Conservation (phyloP, 169 alveolate genomes). For the Amoebophrya sp. region DNA sequence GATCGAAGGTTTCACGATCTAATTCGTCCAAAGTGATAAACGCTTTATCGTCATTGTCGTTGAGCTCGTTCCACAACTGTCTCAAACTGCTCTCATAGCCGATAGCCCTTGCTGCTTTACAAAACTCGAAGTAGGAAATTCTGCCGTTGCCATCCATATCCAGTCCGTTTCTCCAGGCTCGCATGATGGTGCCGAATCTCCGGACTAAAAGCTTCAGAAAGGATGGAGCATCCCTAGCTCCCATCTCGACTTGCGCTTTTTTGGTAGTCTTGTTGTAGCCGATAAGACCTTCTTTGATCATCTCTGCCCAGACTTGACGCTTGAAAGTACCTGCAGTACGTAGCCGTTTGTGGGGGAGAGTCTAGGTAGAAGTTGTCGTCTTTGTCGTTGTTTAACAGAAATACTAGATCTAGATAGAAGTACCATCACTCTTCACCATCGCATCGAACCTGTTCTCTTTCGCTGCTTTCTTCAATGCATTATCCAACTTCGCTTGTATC, state of each 20-base stretch:
- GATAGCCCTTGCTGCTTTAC: neutral
- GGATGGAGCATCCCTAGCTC: neutral
- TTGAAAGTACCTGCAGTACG: neutral
- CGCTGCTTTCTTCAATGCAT: too few species aligned
- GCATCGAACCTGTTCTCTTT: too few species aligned
- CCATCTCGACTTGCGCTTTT: neutral
- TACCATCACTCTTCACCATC: neutral
- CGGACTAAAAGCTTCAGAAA: neutral
- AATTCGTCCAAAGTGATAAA: neutral
- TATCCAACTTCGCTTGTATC: too few species aligned
- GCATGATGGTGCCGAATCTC: slow-evolving; percentile 16
- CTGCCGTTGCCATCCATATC: neutral
- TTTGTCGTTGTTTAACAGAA: too few species aligned
- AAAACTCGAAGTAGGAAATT: neutral
- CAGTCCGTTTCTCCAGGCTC: neutral
- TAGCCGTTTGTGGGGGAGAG: neutral
- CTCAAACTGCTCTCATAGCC: neutral
- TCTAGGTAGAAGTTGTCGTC: too few species aligned
- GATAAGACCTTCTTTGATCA: slow-evolving; percentile 1
- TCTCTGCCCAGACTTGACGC: neutral
- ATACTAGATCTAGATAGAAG: too few species aligned
- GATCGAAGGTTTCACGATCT: neutral
- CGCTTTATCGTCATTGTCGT: neutral
- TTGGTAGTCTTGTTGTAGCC: neutral
- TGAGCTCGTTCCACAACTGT: neutral